Percentiles rank a stretch among this genome's conserved stretches.
phyloP scores from a whole-genome alignment of 2,329 filamentous ascomycete genomes.

The Penicillium sp. region DNA sequence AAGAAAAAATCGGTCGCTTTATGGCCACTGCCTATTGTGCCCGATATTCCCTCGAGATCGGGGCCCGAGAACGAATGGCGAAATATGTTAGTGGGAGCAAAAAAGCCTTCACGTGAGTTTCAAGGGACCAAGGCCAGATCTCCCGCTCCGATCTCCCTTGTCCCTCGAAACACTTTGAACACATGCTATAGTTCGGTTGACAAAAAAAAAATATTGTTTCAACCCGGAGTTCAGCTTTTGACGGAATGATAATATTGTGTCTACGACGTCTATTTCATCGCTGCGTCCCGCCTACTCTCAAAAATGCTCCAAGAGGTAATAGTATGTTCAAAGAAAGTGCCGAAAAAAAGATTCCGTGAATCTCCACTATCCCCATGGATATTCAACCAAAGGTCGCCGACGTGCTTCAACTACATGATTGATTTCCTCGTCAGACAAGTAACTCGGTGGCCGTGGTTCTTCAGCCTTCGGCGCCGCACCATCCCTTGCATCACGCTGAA shows the following conservation, averaged over 20 bases:
- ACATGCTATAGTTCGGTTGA: neutral
- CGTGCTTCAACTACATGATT: conserved; percentile 72
- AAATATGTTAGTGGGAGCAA: conserved; percentile 13
- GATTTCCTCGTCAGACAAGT: conserved; percentile 75
- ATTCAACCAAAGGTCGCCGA: conserved; percentile 61
- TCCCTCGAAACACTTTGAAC: neutral
- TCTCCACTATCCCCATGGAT: conserved; percentile 1
- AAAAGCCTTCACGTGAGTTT: conserved; percentile 24
- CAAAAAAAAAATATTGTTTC: neutral
- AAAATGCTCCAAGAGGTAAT: conserved; percentile 1
- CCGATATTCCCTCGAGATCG: conserved; percentile 16
- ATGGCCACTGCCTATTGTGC: conserved; percentile 19
- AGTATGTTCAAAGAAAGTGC: neutral
- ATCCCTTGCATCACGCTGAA: conserved; percentile 4
- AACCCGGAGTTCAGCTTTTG: neutral
- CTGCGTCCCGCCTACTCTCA: neutral
- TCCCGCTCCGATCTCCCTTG: conserved; percentile 29
- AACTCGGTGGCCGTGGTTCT: conserved; percentile 71
- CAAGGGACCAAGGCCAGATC: conserved; percentile 34
- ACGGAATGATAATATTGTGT: neutral
- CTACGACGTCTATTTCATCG: neutral
- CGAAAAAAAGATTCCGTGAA: neutral
- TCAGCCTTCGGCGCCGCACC: conserved; percentile 28
- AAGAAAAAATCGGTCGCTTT: conserved; percentile 32
- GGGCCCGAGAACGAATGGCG: neutral